Evolutionary conservation across 208 protist species (phyloP), one percentile per base, ranked within the genome.

Genomic region (Crithidia bombi): DNA sequence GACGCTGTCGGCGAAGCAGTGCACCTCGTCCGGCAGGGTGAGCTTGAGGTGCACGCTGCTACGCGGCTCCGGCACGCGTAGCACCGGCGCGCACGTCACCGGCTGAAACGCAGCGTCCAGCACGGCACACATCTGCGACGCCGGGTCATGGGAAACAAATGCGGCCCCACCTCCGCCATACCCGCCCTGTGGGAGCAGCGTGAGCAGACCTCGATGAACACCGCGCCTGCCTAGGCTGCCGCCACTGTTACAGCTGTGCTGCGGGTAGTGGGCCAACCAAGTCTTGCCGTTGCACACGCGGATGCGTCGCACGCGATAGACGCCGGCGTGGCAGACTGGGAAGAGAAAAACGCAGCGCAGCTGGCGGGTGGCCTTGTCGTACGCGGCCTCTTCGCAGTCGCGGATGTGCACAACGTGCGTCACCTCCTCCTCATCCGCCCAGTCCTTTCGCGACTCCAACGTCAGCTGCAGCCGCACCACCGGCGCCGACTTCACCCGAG

Each of bases 391-490:
- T 14, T 65, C 61, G 21, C 56, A 51, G 55, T 66, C 57, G n/a
- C 55, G 26, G 11, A 89, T 69, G 9, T 74, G 52, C 47, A 94
- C 75, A 25, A 91, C 73, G 64, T 94, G 89, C n/a, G 74, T 85
- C 0, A 70, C 23, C 75, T 94, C 89, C n/a, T 67, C 55, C 9
- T 59, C 28, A 47, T 89, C 78, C 5, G 12, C 12, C 89, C 89
- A 94, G 47, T 91, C 79, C 32, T 89, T 91, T 26, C 81, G 85
- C n/a, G 89, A 94, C 56, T 83, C 83, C 11, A 94, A 78, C 35
- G 78, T 81, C 19, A 81, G 79, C 23, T 73, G 67, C 5, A 85
- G 57, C 28, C 66, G 21, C 28, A 63, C 67, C 23, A 12, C 54
- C 2, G 39, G 51, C 21, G 36, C 43, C 4, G 57, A 33, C 59